Conservation (phyloP, 805 yeast species). For the Spathaspora boniae region DNA sequence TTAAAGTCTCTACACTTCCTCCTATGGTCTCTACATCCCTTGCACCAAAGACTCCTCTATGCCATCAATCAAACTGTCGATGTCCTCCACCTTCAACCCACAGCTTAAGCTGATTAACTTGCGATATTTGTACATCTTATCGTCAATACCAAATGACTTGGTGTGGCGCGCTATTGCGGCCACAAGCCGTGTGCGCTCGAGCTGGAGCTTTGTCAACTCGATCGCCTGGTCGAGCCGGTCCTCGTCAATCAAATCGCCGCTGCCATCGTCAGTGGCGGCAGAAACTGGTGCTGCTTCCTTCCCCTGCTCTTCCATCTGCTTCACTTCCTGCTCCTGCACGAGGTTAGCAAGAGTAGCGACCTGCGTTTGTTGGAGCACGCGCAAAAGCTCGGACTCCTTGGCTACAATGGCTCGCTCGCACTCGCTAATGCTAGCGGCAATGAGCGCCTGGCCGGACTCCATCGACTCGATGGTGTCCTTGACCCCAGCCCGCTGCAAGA, state of each 20-base stretch:
- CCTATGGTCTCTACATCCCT: no score
- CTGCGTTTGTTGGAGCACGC: constrained; percentile 37
- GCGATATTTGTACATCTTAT: constrained; percentile 70
- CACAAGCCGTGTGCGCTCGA: constrained; percentile 41
- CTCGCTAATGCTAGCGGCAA: constrained; percentile 10
- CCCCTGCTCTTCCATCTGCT: constrained; percentile 18
- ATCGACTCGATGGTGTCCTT: constrained; percentile 18
- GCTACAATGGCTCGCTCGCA: constrained; percentile 3
- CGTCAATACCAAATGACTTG: constrained; percentile 42
- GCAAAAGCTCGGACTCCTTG: constrained; percentile 22
- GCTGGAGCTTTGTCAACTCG: constrained; percentile 49
- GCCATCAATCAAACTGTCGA: constrained; percentile 78
- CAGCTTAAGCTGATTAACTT: constrained; percentile 73
- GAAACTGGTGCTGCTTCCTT: no score
- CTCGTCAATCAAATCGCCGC: constrained; percentile 15
- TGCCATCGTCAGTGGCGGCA: constrained; percentile 10
- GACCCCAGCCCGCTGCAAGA: constrained; percentile 27
- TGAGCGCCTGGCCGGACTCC: constrained; percentile 23
- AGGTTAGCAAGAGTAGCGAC: constrained; percentile 42
- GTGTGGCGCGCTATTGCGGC: constrained; percentile 48
- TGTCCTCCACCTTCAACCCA: constrained; percentile 74
- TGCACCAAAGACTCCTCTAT: constrained; percentile 46
- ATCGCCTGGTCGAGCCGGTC: constrained; percentile 17
- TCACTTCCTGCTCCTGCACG: constrained; percentile 38
- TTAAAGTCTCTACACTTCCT: background rate